Evolutionary conservation across 371 early-diverging fungal genomes (phyloP), one percentile per base, ranked within the genome.

Genomic region (Blakeslea trispora): DNA sequence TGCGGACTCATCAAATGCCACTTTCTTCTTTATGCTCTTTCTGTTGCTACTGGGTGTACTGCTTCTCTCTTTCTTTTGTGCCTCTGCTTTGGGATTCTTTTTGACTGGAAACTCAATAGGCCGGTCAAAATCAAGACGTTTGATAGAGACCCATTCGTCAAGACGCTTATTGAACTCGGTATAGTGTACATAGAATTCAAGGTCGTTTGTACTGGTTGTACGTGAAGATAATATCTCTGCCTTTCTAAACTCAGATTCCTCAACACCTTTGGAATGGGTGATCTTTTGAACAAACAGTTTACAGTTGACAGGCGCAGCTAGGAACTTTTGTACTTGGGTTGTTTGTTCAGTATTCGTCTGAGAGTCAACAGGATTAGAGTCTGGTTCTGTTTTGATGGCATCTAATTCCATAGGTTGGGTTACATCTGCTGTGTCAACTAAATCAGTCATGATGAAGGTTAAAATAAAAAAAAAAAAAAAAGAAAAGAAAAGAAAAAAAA

Each of bases 111-210:
- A 89, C 58, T 91, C 86, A 37, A 94, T 83, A 1, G 83, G 85
- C 47, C 88, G 77, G 19, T 78, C 67, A 24, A 97, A 71, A 42
- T 93, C 87, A n/a, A 97, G 69, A 13, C 89, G 74, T 0, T 79
- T 68, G 13, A 84, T 83, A 0, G 83, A 49, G 0, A 99, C 92
- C 99, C 99, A 99, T 69, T 97, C 97, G 77, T 99, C 99, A 51
- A 99, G 78, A 45, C 99, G 92, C 69, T 98, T 99, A 82, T 99
- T 99, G 77, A 94, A 98, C 47, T 95, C 94, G 5, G 92, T 86
- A 70, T 98, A 99, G 70, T 99, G 99, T 2, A 99, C 94, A 75
- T 99, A 99, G 71, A 90, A 98, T 72, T 94, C 90, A 11, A 79
- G 63, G 5, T 77, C 69, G 40, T 76, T 70, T 3, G 65, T 68